Evolutionary conservation across 768 basidiomycete genomes (phyloP), one percentile per base, ranked within the genome.

Genomic region (Hydnomerulius pinastri): DNA sequence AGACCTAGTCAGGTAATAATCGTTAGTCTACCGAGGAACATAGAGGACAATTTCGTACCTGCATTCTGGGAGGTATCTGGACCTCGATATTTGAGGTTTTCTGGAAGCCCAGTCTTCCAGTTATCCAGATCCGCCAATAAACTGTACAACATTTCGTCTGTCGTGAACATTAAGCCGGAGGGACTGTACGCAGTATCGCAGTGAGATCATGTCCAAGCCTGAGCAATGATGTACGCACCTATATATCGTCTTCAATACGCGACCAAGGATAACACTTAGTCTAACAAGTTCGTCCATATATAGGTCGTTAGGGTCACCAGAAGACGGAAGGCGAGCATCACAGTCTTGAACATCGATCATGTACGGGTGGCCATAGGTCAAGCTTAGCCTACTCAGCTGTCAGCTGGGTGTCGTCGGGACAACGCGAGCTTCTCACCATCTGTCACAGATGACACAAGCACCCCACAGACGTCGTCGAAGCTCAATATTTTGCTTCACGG

Each of bases 311-410:
- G 81, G 78, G 60, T 92, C 87, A 37, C 91, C 93, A 2, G 90
- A 91, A 8, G 92, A 92, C 1, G 95, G 95, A 28, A 97, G 75
- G 46, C 94, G 86, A 4, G 91, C 89, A 69, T 99, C 96, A 68
- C 97, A 99, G 68, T 99, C 97, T 57, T 89, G 85, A 2, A 98
- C 83, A 67, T 98, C 95, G 54, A 99, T 96, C 88, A 96, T 91
- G 66, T 86, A 89, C 3, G 96, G 96, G 57, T 93, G 90, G 0
- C 96, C 96, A 59, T 93, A 92, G 20, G 91, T 86, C 30, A 94
- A 74, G 63, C 90, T 91, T 47, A 86, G 81, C 91, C 90, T 92
- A 62, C 15, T 44, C 48, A 40, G 27, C 38, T 46, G 42, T 63
- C 18, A 51, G 46, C 37, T 29, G 4, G 52, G 30, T 9, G 39